Conservation (phyloP, 768 basidiomycete genomes). For the Hypsizygus marmoreus region DNA sequence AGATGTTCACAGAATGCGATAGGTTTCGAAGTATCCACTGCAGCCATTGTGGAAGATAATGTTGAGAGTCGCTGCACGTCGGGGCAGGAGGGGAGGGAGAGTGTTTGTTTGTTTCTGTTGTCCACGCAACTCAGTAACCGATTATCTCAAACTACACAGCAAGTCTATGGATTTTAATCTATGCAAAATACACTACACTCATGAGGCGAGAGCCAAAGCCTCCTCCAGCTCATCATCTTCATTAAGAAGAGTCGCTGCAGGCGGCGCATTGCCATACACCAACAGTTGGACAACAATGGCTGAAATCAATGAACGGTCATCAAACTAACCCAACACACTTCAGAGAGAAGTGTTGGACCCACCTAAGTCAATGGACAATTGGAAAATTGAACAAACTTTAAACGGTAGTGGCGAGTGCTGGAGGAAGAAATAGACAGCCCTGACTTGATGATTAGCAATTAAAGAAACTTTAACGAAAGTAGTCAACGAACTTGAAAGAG, state of each 20-base stretch:
- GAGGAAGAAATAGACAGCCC: slow-evolving; percentile 79
- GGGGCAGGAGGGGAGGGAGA: slow-evolving; percentile 2
- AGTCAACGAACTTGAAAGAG: slow-evolving; percentile 67
- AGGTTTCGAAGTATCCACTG: slow-evolving; percentile 63
- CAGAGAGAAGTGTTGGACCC: slow-evolving; percentile 31
- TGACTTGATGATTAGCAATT: no score
- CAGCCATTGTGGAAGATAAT: slow-evolving; percentile 38
- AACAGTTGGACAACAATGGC: slow-evolving; percentile 75
- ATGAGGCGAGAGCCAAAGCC: slow-evolving; percentile 58
- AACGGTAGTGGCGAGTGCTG: slow-evolving; percentile 77
- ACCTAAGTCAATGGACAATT: slow-evolving; percentile 79
- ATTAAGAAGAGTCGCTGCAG: slow-evolving; percentile 47
- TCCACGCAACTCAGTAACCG: no score
- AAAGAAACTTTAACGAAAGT: no score
- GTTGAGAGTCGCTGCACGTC: slow-evolving; percentile 16
- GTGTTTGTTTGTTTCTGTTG: slow-evolving; percentile 18
- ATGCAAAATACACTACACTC: background rate
- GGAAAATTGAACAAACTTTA: slow-evolving; percentile 82
- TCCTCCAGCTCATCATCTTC: slow-evolving; percentile 77
- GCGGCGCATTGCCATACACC: slow-evolving; percentile 72
- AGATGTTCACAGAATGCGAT: slow-evolving; percentile 90
- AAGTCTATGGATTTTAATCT: no score
- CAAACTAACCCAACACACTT: no score
- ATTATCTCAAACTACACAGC: no score
- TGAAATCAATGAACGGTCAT: slow-evolving; percentile 35